Percentiles rank a stretch among this genome's conserved stretches.
phyloP scores from a whole-genome alignment of 768 basidiomycete genomes.

The Panellus pusillus region DNA sequence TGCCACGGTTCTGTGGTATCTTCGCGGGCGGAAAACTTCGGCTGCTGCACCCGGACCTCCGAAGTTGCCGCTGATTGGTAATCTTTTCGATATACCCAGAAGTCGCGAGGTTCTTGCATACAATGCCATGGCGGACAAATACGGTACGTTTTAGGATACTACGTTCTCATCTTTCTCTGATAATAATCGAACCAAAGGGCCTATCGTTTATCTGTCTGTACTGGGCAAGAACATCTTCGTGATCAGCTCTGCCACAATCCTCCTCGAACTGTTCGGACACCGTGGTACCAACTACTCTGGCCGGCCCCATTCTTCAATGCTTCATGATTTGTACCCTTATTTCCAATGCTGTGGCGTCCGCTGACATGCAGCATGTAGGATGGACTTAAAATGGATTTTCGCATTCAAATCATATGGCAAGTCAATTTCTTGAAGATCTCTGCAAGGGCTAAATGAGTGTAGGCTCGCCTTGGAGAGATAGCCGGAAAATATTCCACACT shows the following conservation, averaged over 20 bases:
- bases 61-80: neutral
- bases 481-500: neutral
- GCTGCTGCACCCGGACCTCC: neutral
- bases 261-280: neutral
- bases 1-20: neutral
- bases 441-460: neutral
- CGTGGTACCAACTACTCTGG: constrained; percentile 2
- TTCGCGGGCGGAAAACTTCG: neutral
- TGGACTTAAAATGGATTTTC: constrained; percentile 4
- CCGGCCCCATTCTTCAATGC: neutral
- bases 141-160: neutral
- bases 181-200: too few species aligned
- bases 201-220: neutral
- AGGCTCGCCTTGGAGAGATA: neutral
- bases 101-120: neutral
- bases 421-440: neutral
- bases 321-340: neutral
- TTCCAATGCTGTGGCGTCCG: too few species aligned
- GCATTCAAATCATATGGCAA: constrained; percentile 1
- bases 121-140: constrained; percentile 1
- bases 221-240: neutral
- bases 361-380: neutral
- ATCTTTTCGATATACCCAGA: constrained; percentile 1
- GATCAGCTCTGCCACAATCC: neutral
- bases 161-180: too few species aligned